A percentile compares a stretch with the other conserved stretches of the same genome.
phyloP scores from a whole-genome alignment of 225 moss, liverwort and hornwort species.

The Ulota crispa region DNA sequence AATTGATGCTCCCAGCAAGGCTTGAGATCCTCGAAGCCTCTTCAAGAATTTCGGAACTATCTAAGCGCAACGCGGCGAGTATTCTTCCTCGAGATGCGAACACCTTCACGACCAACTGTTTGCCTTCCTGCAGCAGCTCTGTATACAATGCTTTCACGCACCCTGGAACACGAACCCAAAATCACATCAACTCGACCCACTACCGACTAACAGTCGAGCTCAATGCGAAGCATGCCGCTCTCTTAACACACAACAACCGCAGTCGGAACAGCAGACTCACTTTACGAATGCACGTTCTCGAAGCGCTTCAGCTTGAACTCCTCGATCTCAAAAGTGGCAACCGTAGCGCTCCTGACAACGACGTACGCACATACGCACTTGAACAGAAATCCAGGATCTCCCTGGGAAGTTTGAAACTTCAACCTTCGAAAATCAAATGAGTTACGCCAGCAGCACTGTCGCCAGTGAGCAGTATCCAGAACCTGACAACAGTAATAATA shows the following conservation, averaged over 20 bases:
- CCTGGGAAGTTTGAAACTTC: background rate
- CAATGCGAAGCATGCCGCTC: background rate
- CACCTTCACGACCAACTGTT: background rate
- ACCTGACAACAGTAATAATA: slow-evolving; percentile 7
- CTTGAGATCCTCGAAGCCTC: slow-evolving; percentile 20
- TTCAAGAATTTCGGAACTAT: slow-evolving; percentile 1
- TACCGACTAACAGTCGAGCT: background rate
- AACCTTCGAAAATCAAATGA: background rate
- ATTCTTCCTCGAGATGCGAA: background rate
- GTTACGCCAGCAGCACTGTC: background rate
- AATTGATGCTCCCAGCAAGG: background rate
- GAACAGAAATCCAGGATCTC: slow-evolving; percentile 16
- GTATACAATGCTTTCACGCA: slow-evolving; percentile 21
- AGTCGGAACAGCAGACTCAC: background rate
- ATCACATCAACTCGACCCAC: slow-evolving; percentile 16
- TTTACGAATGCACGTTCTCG: slow-evolving; percentile 14
- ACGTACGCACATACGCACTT: background rate
- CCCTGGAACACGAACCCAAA: slow-evolving; percentile 29
- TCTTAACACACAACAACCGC: background rate
- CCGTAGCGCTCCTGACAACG: background rate
- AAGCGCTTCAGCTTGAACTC: background rate
- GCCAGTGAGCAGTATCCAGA: background rate
- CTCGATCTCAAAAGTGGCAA: background rate
- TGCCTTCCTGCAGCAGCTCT: background rate
- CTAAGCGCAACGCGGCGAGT: background rate